Base-by-base conservation (phyloP, 1,284 basidiomycete genomes). In the Boletellus deceptivus region DNA sequence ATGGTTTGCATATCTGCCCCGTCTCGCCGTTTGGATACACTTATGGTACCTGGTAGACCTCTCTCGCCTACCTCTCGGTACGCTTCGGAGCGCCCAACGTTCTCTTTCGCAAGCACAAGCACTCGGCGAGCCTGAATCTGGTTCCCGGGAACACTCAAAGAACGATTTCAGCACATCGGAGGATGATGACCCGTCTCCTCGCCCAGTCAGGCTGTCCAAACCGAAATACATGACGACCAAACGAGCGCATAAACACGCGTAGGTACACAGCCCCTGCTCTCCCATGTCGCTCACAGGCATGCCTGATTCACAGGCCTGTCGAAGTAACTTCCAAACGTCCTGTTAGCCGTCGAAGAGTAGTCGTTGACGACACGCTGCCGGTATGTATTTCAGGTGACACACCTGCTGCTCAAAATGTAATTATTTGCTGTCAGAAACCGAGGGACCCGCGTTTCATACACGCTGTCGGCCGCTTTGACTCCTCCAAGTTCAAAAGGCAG, bases 371-470 rank as follows among this genome's bases (percentile, higher is more conserved):
- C 5, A 75, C 79, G 40, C 80, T 83, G 55, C 67, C 76, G 33
- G 91, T 91, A 61, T 54, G 85, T 69, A 43, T 63, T 59, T 49
- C 52, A 35, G 8, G 17, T 20, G 16, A 14, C 34, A 18, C 50
- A 37, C 42, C n/a, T 46, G 4, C 20, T 14, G 17, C 24, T 42
- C 10, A 2, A 27, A 11, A 31, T 1, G 29, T 24, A 34, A 43
- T 40, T 37, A 36, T 37, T 27, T 13, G 40, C 18, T 18, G 33
- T 52, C 62, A 93, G 90, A 79, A 85, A 65, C 71, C 85, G 10
- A 84, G 95, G 37, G 95, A 98, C 71, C 95, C 96, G 3, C 84
- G 95, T 41, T 98, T 98, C 72, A 77, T 91, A 25, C 78, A 84
- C 11, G 70, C 91, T 11, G 77, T 84, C 6, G 92, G 92, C n/a